phyloP scores from a whole-genome alignment of 768 basidiomycete genomes.

The Kwoniella sp. region DNA sequence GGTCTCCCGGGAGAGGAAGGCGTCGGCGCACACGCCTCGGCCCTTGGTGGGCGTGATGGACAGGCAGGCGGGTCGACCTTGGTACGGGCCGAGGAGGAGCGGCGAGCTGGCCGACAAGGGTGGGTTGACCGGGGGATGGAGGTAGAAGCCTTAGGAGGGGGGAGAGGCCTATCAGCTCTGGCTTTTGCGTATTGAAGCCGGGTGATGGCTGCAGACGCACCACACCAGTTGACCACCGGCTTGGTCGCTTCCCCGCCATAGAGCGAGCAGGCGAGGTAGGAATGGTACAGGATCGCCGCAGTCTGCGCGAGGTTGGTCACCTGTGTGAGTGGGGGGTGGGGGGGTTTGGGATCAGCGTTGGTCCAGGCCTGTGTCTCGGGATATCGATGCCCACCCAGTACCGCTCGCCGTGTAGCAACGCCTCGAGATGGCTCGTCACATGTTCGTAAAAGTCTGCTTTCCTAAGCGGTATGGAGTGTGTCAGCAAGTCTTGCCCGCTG shows the following conservation, averaged over 20 bases:
- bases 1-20: conserved; percentile 59
- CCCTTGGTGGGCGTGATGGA: conserved; percentile 60
- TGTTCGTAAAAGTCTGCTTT: conserved; percentile 79
- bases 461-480: conserved; percentile 27
- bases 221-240: conserved; percentile 86
- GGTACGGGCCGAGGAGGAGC: conserved; percentile 76
- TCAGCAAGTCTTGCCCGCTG: too few relatives aligned
- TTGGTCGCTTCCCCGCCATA: conserved; percentile 59
- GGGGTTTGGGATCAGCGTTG: too few relatives aligned
- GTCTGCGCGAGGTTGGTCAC: conserved; percentile 84
- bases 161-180: too few relatives aligned
- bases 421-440: conserved; percentile 61
- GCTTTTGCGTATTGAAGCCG: too few relatives aligned
- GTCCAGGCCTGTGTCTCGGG: neutral
- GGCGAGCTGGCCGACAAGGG: conserved; percentile 31
- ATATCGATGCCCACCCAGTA: conserved; percentile 63
- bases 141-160: conserved; percentile 85
- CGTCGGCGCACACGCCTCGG: conserved; percentile 82
- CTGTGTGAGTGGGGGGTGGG: too few relatives aligned
- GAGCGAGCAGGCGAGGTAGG: conserved; percentile 63
- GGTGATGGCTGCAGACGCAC: conserved; percentile 56
- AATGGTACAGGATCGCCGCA: conserved; percentile 72
- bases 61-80: conserved; percentile 87
- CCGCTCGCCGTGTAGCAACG: conserved; percentile 63
- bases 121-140: conserved; percentile 55